A percentile compares a stretch with the other conserved stretches of the same genome.
phyloP scores from a whole-genome alignment of 2,329 filamentous ascomycete species.

The Lachnellula arida region DNA sequence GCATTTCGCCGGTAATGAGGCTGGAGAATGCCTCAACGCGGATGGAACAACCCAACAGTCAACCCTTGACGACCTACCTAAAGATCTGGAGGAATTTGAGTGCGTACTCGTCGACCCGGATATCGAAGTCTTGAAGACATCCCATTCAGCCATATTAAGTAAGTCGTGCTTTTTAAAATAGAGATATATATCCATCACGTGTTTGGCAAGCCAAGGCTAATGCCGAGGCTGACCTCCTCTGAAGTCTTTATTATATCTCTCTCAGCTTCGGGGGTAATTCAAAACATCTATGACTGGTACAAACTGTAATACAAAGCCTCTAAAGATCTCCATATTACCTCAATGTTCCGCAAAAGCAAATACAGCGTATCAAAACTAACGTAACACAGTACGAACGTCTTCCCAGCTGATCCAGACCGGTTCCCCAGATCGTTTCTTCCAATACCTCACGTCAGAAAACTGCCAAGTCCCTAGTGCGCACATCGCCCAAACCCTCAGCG shows the following conservation, averaged over 20 bases:
- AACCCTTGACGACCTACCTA: slow-evolving; percentile 23
- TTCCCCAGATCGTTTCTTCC: slow-evolving; percentile 21
- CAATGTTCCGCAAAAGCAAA: background rate
- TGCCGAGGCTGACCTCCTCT: background rate
- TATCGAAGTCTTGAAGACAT: slow-evolving; percentile 36
- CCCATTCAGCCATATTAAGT: slow-evolving; percentile 46
- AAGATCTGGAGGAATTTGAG: slow-evolving; percentile 44
- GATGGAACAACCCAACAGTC: background rate
- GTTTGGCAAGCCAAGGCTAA: background rate
- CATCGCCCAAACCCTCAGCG: slow-evolving; percentile 35
- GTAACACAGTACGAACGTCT: slow-evolving; percentile 15
- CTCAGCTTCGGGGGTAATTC: too few species aligned
- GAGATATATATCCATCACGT: slow-evolving; percentile 2
- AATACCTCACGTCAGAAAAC: slow-evolving; percentile 16
- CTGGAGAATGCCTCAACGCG: background rate
- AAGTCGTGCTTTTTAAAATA: background rate
- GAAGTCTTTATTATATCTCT: too few species aligned
- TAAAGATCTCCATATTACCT: too few species aligned
- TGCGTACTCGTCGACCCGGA: slow-evolving; percentile 36
- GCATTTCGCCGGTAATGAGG: slow-evolving; percentile 30
- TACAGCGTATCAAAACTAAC: slow-evolving; percentile 4
- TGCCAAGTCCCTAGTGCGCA: slow-evolving; percentile 19
- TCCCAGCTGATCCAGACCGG: slow-evolving; percentile 29
- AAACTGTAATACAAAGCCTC: too few species aligned
- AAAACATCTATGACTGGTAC: too few species aligned